Conservation (phyloP, 176 grass and related monocot genomes). For the Juncus inflexus region DNA sequence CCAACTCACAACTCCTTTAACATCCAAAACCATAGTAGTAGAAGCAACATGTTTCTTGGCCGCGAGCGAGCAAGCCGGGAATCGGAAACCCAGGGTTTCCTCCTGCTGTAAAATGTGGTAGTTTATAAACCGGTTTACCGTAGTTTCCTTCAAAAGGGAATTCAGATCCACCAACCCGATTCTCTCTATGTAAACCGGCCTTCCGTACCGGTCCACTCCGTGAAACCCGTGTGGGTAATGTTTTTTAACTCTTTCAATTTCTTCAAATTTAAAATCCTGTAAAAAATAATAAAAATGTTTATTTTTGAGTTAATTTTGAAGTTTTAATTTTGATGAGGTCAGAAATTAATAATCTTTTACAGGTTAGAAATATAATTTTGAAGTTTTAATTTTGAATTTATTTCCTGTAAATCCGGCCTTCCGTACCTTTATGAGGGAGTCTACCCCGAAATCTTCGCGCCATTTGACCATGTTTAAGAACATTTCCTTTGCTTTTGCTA, state of each 20-base stretch:
- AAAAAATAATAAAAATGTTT: slow-evolving; percentile 17
- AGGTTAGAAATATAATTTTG: not conserved
- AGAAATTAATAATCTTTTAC: slow-evolving; percentile 43
- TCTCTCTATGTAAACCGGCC: slow-evolving; percentile 82
- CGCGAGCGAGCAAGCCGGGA: slow-evolving; percentile 75
- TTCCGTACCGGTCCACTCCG: slow-evolving; percentile 83
- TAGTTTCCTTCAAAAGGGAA: slow-evolving; percentile 55
- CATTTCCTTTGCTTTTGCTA: slow-evolving; percentile 69
- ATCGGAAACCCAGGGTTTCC: slow-evolving; percentile 78
- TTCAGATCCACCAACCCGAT: slow-evolving; percentile 66
- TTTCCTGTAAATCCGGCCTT: slow-evolving; percentile 11
- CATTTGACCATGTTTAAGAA: slow-evolving; percentile 96
- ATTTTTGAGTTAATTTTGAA: not conserved
- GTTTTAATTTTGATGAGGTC: not conserved
- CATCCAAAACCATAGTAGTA: slow-evolving; percentile 78
- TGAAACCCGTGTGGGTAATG: slow-evolving; percentile 93
- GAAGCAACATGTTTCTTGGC: slow-evolving; percentile 72
- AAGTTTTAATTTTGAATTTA: not conserved
- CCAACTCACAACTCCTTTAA: slow-evolving; percentile 66
- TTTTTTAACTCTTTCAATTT: slow-evolving; percentile 70
- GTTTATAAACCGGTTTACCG: slow-evolving; percentile 70
- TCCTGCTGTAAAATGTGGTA: slow-evolving; percentile 93
- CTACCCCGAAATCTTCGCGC: slow-evolving; percentile 72
- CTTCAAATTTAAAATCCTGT: slow-evolving; percentile 90
- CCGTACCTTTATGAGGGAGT: slow-evolving; percentile 64